phyloP scores from a whole-genome alignment of 1,284 basidiomycete genomes.

The Sanghuangporus baumii region DNA sequence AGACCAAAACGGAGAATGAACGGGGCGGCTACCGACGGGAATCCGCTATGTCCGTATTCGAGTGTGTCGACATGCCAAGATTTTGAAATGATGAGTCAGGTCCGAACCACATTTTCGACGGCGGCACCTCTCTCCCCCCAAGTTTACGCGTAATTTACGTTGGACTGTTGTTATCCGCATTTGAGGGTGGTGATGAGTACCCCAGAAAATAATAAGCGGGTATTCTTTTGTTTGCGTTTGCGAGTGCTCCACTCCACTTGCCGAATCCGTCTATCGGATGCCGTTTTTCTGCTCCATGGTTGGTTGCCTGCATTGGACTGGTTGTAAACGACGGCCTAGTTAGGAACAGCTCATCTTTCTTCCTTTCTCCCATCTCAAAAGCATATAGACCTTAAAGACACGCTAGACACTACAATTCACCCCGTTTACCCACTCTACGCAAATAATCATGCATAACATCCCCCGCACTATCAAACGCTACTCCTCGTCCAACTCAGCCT shows the following conservation, averaged over 20 bases:
- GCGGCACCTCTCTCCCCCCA: background rate
- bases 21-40: too few relatives aligned
- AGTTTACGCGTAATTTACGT: background rate
- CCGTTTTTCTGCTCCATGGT: background rate
- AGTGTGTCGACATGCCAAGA: too few relatives aligned
- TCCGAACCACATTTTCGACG: too few relatives aligned
- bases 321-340: background rate
- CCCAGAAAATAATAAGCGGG: background rate
- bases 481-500: constrained; percentile 1
- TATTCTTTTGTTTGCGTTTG: too few relatives aligned
- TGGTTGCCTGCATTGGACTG: background rate
- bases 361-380: background rate
- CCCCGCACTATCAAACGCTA: constrained; percentile 12
- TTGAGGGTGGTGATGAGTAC: background rate
- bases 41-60: too few relatives aligned
- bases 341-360: background rate
- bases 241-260: background rate
- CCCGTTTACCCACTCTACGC: background rate
- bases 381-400: background rate
- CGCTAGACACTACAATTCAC: background rate
- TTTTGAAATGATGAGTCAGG: too few relatives aligned
- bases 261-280: background rate
- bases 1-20: too few relatives aligned
- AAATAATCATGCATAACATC: background rate
- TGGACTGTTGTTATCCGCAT: background rate